phyloP scores from a whole-genome alignment of 495 filamentous ascomycete genomes.

The Daldinia decipiens region DNA sequence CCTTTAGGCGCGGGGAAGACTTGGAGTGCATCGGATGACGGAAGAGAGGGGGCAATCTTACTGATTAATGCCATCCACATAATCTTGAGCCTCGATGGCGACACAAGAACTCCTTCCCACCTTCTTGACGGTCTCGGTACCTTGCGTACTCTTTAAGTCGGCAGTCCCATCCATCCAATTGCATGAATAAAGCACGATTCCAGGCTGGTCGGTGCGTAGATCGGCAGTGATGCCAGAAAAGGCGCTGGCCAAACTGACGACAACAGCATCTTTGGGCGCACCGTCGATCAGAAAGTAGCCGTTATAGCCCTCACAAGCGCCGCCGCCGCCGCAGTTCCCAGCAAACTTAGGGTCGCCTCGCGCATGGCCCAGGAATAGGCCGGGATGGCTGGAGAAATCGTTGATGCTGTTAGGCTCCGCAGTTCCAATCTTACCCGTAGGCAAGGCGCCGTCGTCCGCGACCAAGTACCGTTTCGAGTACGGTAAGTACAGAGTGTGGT shows the following conservation, averaged over 20 bases:
- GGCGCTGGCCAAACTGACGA: slow-evolving; percentile 66
- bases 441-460: slow-evolving; percentile 74
- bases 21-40: neutral
- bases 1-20: neutral
- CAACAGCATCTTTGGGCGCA: slow-evolving; percentile 65
- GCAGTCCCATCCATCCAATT: slow-evolving; percentile 73
- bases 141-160: slow-evolving; percentile 69
- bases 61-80: slow-evolving; percentile 83
- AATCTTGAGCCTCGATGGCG: slow-evolving; percentile 72
- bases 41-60: slow-evolving; percentile 45
- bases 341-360: slow-evolving; percentile 64
- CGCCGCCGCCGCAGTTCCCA: slow-evolving; percentile 71
- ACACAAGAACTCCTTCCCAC: slow-evolving; percentile 68
- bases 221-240: slow-evolving; percentile 76
- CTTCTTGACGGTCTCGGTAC: slow-evolving; percentile 58
- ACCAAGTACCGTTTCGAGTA: slow-evolving; percentile 75
- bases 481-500: slow-evolving; percentile 77
- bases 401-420: slow-evolving; percentile 69
- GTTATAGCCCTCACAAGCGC: slow-evolving; percentile 81
- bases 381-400: slow-evolving; percentile 72
- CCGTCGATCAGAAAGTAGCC: slow-evolving; percentile 78
- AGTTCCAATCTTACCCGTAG: slow-evolving; percentile 73
- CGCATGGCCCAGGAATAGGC: slow-evolving; percentile 73
- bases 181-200: slow-evolving; percentile 77
- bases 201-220: slow-evolving; percentile 74